Evolutionary conservation across 2,329 filamentous ascomycete species (phyloP), one percentile per base, ranked within the genome.

Genomic region (Dactylonectria estremocensis): DNA sequence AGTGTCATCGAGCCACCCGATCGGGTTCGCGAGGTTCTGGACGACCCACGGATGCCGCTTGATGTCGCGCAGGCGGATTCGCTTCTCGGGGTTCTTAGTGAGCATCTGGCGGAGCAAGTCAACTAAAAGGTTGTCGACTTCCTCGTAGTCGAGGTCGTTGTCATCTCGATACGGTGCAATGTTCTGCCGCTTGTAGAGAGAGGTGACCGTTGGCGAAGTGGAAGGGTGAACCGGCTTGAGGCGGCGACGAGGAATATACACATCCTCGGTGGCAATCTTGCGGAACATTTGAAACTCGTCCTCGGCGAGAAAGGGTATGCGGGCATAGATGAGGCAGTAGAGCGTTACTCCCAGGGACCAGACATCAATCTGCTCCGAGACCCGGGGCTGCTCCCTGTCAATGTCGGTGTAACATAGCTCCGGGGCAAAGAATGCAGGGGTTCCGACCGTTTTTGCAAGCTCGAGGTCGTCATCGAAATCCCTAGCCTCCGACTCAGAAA

Each of bases 301-400:
- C 77, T 96, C 92, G 56, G 95, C 95, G 73, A 97, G 88, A 78
- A 98, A 99, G 0, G 96, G 96, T 46, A 98, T 93, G 60, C 96
- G 93, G 14, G 95, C 96, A 78, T 93, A 99, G 62, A 99, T 91
- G 79, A 99, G 91, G 77, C 95, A 97, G 82, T 98, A 99, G 2
- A 99, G 88, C 0, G 96, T 99, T 20, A 99, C 94, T 22, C 96
- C 96, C 22, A 99, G 86, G 11, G 96, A 97, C 96, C 96, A 99
- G 16, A 99, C 92, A 77, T 99, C 96, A 73, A 99, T 97, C 75
- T 97, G 94, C 74, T 94, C 94, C 5, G 95, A 97, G 46, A 99
- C 91, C 83, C 87, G 95, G 72, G 88, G 94, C 76, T 88, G 92
- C 77, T 87, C 90, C 74, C 82, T 86, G 69, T 90, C 91, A 24